These are phyloP conservation scores for Trichosporon sp. DNA, from an alignment of 1,284 basidiomycete genomes.

Conservation along the genomic window DNA sequence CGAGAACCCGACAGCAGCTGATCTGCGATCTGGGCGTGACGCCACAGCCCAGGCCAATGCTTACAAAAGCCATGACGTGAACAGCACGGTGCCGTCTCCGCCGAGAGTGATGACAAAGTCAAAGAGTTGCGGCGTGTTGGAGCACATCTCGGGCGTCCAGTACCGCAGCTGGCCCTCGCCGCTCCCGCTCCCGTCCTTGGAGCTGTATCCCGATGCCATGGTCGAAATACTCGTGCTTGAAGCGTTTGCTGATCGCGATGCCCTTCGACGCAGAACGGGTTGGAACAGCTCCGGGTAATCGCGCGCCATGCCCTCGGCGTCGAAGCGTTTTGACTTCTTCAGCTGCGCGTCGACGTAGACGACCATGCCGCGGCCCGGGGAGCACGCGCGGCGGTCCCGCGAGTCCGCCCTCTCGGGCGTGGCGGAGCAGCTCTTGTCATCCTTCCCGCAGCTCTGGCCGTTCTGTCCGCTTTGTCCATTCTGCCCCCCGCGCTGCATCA, in stretches of 20 bases:
- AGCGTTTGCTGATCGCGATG: slow-evolving; percentile 59
- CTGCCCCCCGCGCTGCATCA: slow-evolving; percentile 71
- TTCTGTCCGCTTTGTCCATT: not conserved
- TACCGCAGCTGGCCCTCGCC: slow-evolving; percentile 92
- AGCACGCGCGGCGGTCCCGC: not conserved
- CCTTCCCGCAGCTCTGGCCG: not conserved
- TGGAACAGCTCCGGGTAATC: slow-evolving; percentile 88
- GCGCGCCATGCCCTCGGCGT: slow-evolving; percentile 80
- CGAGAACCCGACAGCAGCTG: not conserved
- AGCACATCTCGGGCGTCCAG: slow-evolving; percentile 98
- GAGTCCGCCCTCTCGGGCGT: too few species aligned
- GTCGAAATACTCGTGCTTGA: slow-evolving; percentile 46
- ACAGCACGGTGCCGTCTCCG: slow-evolving; percentile 96
- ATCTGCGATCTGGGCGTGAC: not conserved
- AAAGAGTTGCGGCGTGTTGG: slow-evolving; percentile 84
- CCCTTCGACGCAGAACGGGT: slow-evolving; percentile 67
- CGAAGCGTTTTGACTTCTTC: slow-evolving; percentile 87
- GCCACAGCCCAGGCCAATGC: slow-evolving; percentile 20
- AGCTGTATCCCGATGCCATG: slow-evolving; percentile 28
- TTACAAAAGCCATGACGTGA: slow-evolving; percentile 95
- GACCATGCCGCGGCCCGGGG: slow-evolving; percentile 31
- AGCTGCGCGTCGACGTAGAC: slow-evolving; percentile 92
- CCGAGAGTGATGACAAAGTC: slow-evolving; percentile 99
- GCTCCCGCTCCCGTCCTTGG: slow-evolving; percentile 16
- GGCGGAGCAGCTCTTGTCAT: not conserved